phyloP scores from a whole-genome alignment of 495 filamentous ascomycete species.

The Penicillium bovifimosum region DNA sequence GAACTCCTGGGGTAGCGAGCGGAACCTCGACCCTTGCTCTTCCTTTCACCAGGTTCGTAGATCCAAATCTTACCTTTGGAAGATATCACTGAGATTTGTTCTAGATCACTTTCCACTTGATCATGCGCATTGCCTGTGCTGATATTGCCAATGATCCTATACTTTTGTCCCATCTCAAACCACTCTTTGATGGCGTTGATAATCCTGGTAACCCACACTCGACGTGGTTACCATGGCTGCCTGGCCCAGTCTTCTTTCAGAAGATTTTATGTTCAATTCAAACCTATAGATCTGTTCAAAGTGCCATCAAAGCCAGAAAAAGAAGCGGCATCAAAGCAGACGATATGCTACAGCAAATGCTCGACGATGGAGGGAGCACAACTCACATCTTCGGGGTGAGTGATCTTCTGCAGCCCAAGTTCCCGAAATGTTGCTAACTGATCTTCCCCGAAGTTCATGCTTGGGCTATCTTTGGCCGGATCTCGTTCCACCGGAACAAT shows the following conservation, averaged over 20 bases:
- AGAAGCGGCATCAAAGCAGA: not conserved
- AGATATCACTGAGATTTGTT: not conserved
- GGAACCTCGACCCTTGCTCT: conserved; percentile 4
- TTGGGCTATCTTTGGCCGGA: conserved; percentile 7
- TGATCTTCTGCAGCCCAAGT: not conserved
- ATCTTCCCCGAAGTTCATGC: not conserved
- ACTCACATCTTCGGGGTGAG: conserved; percentile 1
- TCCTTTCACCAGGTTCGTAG: conserved; percentile 5
- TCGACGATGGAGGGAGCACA: conserved; percentile 5
- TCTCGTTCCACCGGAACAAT: conserved; percentile 8
- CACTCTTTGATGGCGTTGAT: conserved; percentile 1
- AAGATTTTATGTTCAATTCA: not conserved
- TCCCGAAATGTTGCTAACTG: not conserved
- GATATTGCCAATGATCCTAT: not conserved
- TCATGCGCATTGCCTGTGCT: conserved; percentile 1
- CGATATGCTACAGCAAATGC: conserved; percentile 5
- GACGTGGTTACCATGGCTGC: not conserved
- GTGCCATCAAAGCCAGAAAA: not conserved
- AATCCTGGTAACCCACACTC: not conserved
- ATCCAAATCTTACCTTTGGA: too few species aligned
- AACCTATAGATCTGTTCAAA: not conserved
- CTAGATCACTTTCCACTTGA: not conserved
- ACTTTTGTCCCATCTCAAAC: not conserved
- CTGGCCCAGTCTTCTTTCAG: not conserved
- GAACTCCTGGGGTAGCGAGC: not conserved